Conservation (phyloP, 371 early-diverging fungal genomes). For the Circinella minor region DNA sequence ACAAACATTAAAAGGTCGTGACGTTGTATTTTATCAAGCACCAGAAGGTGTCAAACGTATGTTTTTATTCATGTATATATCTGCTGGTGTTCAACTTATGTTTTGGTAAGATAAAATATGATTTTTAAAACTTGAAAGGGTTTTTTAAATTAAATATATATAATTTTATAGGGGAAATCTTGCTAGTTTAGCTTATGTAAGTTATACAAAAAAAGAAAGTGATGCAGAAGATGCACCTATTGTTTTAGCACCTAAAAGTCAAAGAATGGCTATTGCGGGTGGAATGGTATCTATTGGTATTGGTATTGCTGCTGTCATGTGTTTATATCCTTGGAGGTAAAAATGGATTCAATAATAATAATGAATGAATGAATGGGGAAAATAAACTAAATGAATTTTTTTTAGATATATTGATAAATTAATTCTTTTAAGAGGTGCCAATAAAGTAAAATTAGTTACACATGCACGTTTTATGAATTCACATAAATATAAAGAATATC, state of each 20-base stretch:
- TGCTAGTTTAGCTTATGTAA: constrained; percentile 52
- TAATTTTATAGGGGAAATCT: constrained; percentile 46
- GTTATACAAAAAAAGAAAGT: constrained; percentile 44
- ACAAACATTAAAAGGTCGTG: constrained; percentile 39
- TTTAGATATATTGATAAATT: constrained; percentile 49
- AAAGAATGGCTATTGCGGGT: constrained; percentile 47
- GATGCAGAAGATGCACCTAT: constrained; percentile 43
- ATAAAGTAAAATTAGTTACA: constrained; percentile 35
- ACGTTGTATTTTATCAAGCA: constrained; percentile 51
- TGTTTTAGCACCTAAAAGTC: constrained; percentile 43
- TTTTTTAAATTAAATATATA: too few relatives aligned
- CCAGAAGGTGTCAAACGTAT: constrained; percentile 42
- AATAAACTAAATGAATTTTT: too few relatives aligned
- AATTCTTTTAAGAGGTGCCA: constrained; percentile 42
- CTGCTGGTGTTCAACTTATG: constrained; percentile 54
- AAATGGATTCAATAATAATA: too few relatives aligned
- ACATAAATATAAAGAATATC: constrained; percentile 43
- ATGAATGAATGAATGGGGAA: too few relatives aligned
- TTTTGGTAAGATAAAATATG: constrained; percentile 54
- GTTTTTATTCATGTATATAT: constrained; percentile 51
- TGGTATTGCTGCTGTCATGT: constrained; percentile 51
- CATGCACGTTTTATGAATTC: constrained; percentile 42
- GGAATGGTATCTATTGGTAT: constrained; percentile 46
- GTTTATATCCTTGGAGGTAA: constrained; percentile 59
- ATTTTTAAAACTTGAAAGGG: too few relatives aligned